Base-by-base conservation (phyloP, 2,329 filamentous ascomycete species). In the Penicillium corylophilum region DNA sequence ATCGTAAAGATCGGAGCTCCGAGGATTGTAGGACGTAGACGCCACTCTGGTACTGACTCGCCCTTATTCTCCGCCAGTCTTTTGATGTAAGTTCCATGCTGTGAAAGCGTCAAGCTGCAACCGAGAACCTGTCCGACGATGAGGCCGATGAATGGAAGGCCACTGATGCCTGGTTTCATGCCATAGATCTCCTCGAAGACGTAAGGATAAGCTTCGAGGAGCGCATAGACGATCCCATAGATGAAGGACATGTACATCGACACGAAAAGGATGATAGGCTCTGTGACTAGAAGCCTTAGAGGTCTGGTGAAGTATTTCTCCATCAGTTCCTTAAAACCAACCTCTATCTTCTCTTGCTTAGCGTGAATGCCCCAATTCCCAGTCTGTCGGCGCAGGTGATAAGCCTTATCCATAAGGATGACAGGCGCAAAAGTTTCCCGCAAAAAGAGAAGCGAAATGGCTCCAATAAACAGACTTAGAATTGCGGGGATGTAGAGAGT, bases 281-380 rank as follows among this genome's bases (percentile, higher is more conserved):
- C 72, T 0, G 67, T 71, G 16, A 71, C 24, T 2, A 73, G 64
- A 35, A 73, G 51, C 16, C 62, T 61, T 31, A 72, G 28, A 3
- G 71, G 71, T 5, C 76, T 68, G 40, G 69, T 72, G 39, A 80
- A 71, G 52, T 79, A 78, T 52, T 77, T 75, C 2, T 73, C 64
- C 7, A 77, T 55, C 16, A 80, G 55, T 50, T 76, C 71, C 6
- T 63, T 63, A 36, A 79, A 68, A 45, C 77, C 72, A 23, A 80
- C 63, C 54, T 79, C 77, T 31, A 79, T 71, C 61, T 77, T 74
- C 55, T 79, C 77, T 40, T 71, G 70, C 53, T 75, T 79, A 4
- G 80, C 78, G 58, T 82, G 79, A 40, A 83, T 81, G 1, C 77
- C 79, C 79, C 77, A 81, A 50, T 82, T 82, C 47, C 72, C 71